phyloP scores from a whole-genome alignment of 1,284 basidiomycete genomes.

The Xerocomus nothofagi region DNA sequence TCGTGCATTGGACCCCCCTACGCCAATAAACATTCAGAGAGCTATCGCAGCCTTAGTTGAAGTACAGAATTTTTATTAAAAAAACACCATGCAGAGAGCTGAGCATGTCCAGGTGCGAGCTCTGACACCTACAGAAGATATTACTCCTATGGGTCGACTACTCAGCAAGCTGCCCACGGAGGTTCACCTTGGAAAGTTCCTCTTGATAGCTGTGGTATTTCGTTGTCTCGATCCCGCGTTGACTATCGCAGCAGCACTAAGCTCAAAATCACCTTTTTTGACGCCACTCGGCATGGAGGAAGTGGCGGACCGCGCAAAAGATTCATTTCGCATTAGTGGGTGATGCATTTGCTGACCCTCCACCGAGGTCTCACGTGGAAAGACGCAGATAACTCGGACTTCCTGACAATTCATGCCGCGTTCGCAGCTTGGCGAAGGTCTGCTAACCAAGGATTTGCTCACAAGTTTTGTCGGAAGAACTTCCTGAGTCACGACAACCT shows the following conservation, averaged over 20 bases:
- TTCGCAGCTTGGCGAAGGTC: constrained; percentile 88
- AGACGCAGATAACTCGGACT: constrained; percentile 87
- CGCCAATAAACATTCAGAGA: constrained; percentile 85
- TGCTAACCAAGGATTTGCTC: constrained; percentile 58
- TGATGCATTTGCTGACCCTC: constrained; percentile 8
- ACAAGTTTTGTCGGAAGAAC: constrained; percentile 81
- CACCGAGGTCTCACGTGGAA: neutral
- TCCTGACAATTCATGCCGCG: constrained; percentile 90
- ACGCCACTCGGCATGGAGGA: constrained; percentile 87
- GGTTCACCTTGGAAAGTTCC: constrained; percentile 94
- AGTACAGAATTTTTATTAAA: constrained; percentile 47
- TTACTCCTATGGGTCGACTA: constrained; percentile 92
- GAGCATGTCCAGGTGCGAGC: constrained; percentile 66
- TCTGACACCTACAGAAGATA: constrained; percentile 84
- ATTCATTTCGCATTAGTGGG: constrained; percentile 75
- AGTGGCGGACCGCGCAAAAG: constrained; percentile 86
- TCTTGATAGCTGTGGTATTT: constrained; percentile 85
- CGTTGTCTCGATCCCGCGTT: constrained; percentile 93
- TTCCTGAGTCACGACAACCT: constrained; percentile 92
- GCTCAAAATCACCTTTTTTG: constrained; percentile 92
- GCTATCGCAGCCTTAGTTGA: constrained; percentile 92
- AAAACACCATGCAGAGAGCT: neutral
- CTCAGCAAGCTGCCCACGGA: constrained; percentile 94
- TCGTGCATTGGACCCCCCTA: constrained; percentile 88
- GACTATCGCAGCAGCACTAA: constrained; percentile 92